Percentiles rank a stretch among this genome's conserved stretches.
Conservation (phyloP, 1,284 basidiomycete species). For the Apiotrichum brassicae region DNA sequence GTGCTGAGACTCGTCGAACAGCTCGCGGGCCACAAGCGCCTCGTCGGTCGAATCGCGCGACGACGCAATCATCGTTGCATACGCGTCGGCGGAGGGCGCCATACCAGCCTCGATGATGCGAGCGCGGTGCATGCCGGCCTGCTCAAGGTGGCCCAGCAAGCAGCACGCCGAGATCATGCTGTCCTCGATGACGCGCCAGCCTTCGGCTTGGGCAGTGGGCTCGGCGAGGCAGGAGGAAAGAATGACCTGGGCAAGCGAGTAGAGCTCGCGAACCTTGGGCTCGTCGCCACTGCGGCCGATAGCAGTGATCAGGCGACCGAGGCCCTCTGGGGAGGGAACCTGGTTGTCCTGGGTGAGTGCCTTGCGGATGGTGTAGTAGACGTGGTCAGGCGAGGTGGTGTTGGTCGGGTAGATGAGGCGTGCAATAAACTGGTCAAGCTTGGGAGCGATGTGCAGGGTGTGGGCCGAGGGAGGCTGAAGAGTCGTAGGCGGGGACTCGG, state of each 20-base stretch:
- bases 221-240: conserved; percentile 46
- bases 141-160: conserved; percentile 69
- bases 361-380: conserved; percentile 12
- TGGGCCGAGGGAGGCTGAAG: conserved; percentile 13
- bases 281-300: conserved; percentile 61
- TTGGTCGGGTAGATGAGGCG: conserved; percentile 4
- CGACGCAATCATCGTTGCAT: conserved; percentile 78
- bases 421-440: conserved; percentile 19
- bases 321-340: conserved; percentile 35
- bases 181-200: conserved; percentile 77
- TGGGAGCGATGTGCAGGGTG: conserved; percentile 13
- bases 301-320: conserved; percentile 61
- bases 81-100: conserved; percentile 79
- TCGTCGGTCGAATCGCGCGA: conserved; percentile 92
- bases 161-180: conserved; percentile 79
- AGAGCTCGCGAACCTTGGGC: conserved; percentile 60
- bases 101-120: conserved; percentile 70
- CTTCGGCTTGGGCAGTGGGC: conserved; percentile 43
- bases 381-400: conserved; percentile 7
- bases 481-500: conserved; percentile 4
- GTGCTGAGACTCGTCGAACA: conserved; percentile 72
- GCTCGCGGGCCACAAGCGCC: conserved; percentile 70
- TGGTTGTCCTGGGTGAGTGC: conserved; percentile 17
- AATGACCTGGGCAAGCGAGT: conserved; percentile 62
- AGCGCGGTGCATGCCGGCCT: conserved; percentile 71